Percentiles rank a stretch among this genome's conserved stretches.
Evolutionary conservation across 441 rosid species (phyloP).

Genomic region (Kokia cookei): DNA sequence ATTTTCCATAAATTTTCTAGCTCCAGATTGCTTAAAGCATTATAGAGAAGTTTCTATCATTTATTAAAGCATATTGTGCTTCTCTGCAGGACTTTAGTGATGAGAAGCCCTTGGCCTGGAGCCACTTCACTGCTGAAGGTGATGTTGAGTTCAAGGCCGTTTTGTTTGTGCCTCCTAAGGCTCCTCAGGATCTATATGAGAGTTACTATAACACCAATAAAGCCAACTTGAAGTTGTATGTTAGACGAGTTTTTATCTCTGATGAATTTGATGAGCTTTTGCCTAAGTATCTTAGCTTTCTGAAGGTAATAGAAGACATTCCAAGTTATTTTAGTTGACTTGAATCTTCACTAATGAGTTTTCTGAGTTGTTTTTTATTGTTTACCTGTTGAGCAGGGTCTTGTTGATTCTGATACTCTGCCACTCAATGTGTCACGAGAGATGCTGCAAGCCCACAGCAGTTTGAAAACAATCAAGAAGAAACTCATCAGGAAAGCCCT

Average conservation of each 20-base stretch:
- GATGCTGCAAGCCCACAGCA: constrained; percentile 94
- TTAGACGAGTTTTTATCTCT: constrained; percentile 88
- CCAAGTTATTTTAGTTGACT: neutral
- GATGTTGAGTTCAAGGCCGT: constrained; percentile 97
- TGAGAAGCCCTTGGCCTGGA: constrained; percentile 85
- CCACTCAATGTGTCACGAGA: constrained; percentile 90
- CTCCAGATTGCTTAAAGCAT: neutral
- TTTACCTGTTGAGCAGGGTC: constrained; percentile 56
- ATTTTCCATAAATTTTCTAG: neutral
- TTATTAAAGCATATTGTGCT: constrained; percentile 12
- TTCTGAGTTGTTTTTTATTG: neutral
- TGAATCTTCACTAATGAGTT: neutral
- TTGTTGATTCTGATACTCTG: constrained; percentile 89
- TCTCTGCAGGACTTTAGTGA: constrained; percentile 68
- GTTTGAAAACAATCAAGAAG: constrained; percentile 93
- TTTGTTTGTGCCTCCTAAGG: constrained; percentile 89
- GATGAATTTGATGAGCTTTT: constrained; percentile 93
- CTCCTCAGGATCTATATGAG: constrained; percentile 85
- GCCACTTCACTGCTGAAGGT: constrained; percentile 90
- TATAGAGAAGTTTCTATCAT: neutral
- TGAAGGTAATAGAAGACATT: constrained; percentile 44
- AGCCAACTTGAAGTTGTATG: constrained; percentile 85
- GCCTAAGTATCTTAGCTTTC: constrained; percentile 84
- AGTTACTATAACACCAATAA: constrained; percentile 80
- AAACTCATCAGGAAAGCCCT: constrained; percentile 92